Base-by-base conservation (phyloP, 129 eudicot genomes). In the Chrysanthemum seticuspe region DNA sequence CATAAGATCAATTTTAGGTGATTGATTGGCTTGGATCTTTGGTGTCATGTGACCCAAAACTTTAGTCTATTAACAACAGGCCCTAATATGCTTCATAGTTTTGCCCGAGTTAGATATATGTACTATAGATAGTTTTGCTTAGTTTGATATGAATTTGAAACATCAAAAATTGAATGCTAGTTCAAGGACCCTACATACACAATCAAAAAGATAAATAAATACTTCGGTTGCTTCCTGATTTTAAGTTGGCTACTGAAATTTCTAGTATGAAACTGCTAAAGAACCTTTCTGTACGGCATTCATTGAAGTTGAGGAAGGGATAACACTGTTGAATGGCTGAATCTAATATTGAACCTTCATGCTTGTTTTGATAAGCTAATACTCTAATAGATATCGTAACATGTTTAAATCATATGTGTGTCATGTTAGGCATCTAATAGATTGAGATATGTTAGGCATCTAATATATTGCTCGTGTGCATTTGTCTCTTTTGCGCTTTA, bases 371-470 rank as follows among this genome's bases (percentile, higher is more conserved):
- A 31, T 31, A 31, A 31, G 40, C 40, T 31, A 31, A 53, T 53
- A 52, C 27, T 55, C 53, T 55, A 34, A 53, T 54, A 53, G 63
- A 36, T 74, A 53, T 65, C 16, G 14, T 74, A 52, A 63, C 64
- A 65, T 72, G 60, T 58, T 45, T 59, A 59, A 59, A 47, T 72
- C 14, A 18, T 45, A 45, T 15, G n/a, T 61, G 58, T 73, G 47
- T 52, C 34, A 50, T 23, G 67, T 14, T 36, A 75, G 63, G 58
- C 59, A 21, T 44, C 52, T 10, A 76, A 66, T 34, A 55, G 34
- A 36, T 75, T 75, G 61, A 67, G 48, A 36, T 48, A 49, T 56
- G n/a, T n/a, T n/a, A n/a, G n/a, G n/a, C n/a, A n/a, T n/a, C n/a
- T n/a, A n/a, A n/a, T n/a, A n/a, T n/a, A n/a, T n/a, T n/a, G n/a